Conservation (phyloP, 768 basidiomycete species). For the Gyrodon lividus region DNA sequence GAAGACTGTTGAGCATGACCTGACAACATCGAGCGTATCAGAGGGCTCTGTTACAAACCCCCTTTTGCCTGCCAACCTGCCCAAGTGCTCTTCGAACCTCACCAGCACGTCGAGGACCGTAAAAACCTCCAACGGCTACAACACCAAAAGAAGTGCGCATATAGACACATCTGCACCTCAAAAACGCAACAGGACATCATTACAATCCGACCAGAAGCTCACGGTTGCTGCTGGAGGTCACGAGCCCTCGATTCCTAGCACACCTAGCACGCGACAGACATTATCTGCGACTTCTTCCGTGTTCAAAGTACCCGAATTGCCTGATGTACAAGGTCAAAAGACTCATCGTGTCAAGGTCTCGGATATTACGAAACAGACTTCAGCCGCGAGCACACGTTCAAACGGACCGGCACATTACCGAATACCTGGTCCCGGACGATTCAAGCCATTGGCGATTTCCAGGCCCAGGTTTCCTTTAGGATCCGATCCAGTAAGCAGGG, state of each 20-base stretch:
- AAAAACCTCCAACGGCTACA: background rate
- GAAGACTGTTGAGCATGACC: background rate
- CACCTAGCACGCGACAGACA: background rate
- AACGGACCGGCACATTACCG: background rate
- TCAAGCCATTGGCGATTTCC: constrained; percentile 14
- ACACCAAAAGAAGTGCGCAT: constrained; percentile 21
- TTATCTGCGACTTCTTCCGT: background rate
- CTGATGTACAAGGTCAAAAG: background rate
- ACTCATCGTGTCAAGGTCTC: background rate
- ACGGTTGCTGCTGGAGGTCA: background rate
- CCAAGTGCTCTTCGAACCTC: background rate
- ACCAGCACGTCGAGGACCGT: background rate
- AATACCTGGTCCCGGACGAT: constrained; percentile 6
- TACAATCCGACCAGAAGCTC: background rate
- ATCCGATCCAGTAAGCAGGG: background rate
- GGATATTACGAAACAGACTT: background rate
- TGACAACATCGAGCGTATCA: background rate
- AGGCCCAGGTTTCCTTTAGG: background rate
- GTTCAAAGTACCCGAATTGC: constrained; percentile 8
- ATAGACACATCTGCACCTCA: constrained; percentile 11
- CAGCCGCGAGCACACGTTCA: background rate
- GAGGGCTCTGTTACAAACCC: background rate
- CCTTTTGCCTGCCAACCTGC: background rate
- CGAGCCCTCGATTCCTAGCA: background rate
- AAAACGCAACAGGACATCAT: constrained; percentile 14